Conservation (phyloP, 78 protist genomes). For the Creolimax fragrantissima region DNA sequence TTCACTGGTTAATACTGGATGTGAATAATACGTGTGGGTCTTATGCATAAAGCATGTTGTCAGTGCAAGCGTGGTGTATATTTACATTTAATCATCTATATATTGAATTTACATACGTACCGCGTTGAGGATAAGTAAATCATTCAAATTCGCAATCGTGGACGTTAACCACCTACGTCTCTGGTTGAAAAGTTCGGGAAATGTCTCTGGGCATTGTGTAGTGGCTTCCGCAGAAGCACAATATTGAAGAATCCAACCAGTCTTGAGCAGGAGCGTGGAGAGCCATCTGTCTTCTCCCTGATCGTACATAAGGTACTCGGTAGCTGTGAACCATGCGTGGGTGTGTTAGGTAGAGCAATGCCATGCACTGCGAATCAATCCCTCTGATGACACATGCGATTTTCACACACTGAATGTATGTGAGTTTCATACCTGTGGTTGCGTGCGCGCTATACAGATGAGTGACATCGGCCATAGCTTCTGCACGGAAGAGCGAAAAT, state of each 20-base stretch:
- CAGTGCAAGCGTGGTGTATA: no score
- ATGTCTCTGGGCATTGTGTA: constrained; percentile 22
- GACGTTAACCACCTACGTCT: constrained; percentile 6
- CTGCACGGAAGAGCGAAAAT: not conserved
- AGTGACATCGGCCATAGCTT: not conserved
- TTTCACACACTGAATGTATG: not conserved
- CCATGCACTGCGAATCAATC: not conserved
- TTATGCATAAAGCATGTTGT: no score
- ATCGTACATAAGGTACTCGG: not conserved
- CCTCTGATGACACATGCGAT: not conserved
- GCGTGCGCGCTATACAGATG: not conserved
- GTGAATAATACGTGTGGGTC: no score
- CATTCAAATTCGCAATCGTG: constrained; percentile 13
- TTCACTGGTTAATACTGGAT: no score
- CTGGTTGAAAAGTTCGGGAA: constrained; percentile 20
- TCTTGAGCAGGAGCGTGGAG: not conserved
- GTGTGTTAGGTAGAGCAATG: not conserved
- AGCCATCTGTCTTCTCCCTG: constrained; percentile 37
- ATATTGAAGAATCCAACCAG: constrained; percentile 8
- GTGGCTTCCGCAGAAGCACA: not conserved
- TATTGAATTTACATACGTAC: no score
- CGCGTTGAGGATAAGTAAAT: not conserved
- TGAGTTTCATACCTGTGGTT: not conserved
- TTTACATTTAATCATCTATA: no score
- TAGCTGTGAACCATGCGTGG: not conserved